Percentiles rank a stretch among this genome's conserved stretches.
phyloP scores from a whole-genome alignment of 495 filamentous ascomycete species.

The Aspergillus affinis region DNA sequence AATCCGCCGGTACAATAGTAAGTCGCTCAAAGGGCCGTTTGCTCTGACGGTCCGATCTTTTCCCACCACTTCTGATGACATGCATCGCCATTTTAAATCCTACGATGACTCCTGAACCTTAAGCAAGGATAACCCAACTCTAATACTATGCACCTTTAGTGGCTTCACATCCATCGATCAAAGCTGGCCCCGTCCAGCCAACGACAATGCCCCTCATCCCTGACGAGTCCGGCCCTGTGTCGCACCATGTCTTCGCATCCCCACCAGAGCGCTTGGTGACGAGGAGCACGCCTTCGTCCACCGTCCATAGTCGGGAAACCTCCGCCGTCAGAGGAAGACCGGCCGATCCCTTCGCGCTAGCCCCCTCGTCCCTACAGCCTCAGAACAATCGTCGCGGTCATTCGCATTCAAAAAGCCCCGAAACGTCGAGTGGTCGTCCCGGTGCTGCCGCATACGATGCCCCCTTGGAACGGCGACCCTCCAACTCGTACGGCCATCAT shows the following conservation, averaged over 20 bases:
- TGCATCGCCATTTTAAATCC: conserved; percentile 1
- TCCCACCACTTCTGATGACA: conserved; percentile 11
- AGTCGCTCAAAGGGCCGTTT: not conserved
- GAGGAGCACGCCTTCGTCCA: conserved; percentile 50
- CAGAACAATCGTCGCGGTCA: conserved; percentile 43
- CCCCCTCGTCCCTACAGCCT: conserved; percentile 44
- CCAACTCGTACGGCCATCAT: conserved; percentile 80
- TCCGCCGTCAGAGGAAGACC: conserved; percentile 46
- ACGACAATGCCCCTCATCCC: conserved; percentile 45
- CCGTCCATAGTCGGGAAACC: conserved; percentile 49
- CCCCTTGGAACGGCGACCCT: conserved; percentile 67
- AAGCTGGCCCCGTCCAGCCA: conserved; percentile 43
- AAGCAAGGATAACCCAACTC: conserved; percentile 2
- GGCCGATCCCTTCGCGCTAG: conserved; percentile 38
- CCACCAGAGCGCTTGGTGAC: conserved; percentile 42
- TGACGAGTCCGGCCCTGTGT: conserved; percentile 41
- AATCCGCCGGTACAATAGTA: not conserved
- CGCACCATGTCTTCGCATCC: conserved; percentile 44
- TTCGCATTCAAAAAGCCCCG: conserved; percentile 58
- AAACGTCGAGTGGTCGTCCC: conserved; percentile 39
- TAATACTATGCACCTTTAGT: conserved; percentile 26
- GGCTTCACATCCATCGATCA: conserved; percentile 42
- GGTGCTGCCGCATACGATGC: conserved; percentile 49
- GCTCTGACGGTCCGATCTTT: not conserved
- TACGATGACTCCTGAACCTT: not conserved